Conservation (phyloP, 2,329 filamentous ascomycete species). For the Botrytis porri region DNA sequence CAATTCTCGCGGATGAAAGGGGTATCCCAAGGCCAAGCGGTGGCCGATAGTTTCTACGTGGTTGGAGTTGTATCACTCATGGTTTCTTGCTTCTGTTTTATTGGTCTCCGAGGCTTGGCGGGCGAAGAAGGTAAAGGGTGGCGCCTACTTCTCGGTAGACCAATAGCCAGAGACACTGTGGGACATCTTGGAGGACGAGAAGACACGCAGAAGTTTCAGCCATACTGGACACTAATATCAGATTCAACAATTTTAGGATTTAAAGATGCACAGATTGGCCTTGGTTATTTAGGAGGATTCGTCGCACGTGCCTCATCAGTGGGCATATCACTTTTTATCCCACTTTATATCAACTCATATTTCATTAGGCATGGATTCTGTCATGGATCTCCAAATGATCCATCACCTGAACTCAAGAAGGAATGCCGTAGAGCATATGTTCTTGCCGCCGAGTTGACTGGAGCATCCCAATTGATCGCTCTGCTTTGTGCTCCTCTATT, state of each 20-base stretch:
- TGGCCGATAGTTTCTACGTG: slow-evolving; percentile 83
- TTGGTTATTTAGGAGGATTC: slow-evolving; percentile 91
- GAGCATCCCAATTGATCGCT: slow-evolving; percentile 82
- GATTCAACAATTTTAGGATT: slow-evolving; percentile 68
- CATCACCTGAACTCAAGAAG: slow-evolving; percentile 73
- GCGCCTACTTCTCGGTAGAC: slow-evolving; percentile 51
- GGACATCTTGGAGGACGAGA: slow-evolving; percentile 5
- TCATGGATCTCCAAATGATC: slow-evolving; percentile 60
- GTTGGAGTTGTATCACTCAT: slow-evolving; percentile 70
- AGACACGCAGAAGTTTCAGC: slow-evolving; percentile 41
- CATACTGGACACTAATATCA: slow-evolving; percentile 59
- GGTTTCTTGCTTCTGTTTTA: slow-evolving; percentile 71
- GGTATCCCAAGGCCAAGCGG: slow-evolving; percentile 69
- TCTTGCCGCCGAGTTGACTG: slow-evolving; percentile 81
- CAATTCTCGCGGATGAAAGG: slow-evolving; percentile 69
- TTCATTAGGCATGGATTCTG: slow-evolving; percentile 82
- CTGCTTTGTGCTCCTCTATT: slow-evolving; percentile 83
- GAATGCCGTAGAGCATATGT: slow-evolving; percentile 86
- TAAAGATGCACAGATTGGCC: slow-evolving; percentile 71
- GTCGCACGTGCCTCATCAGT: slow-evolving; percentile 93
- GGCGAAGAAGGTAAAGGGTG: slow-evolving; percentile 79
- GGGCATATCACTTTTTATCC: slow-evolving; percentile 91
- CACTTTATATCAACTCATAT: slow-evolving; percentile 87
- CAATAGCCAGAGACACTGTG: slow-evolving; percentile 23
- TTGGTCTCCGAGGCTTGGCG: slow-evolving; percentile 66